Evolutionary conservation across 2,329 filamentous ascomycete genomes (phyloP), one percentile per base, ranked within the genome.

Genomic region (Zalaria sp.): DNA sequence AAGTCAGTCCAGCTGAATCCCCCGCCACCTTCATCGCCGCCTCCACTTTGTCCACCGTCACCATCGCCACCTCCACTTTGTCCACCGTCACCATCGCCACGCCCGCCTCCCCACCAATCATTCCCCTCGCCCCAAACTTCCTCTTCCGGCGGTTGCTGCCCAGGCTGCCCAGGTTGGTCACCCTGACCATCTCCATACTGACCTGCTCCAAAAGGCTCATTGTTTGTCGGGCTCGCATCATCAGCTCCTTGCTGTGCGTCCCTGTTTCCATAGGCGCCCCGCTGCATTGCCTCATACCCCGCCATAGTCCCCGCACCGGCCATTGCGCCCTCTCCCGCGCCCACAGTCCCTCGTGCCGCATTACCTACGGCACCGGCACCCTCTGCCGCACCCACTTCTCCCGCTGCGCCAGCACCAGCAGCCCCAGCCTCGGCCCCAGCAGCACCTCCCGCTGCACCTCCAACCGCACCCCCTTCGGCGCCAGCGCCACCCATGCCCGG

Each of bases 211-310:
- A 51, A 53, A 26, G 57, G 55, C 29, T 58, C 54, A 38, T 51
- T 51, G 42, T 47, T 47, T 2, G 38, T 48, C 10, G 61, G 55
- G 39, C 57, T 57, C 5, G 53, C 55, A 44, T 60, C 53, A 38
- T 59, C 55, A 27, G 50, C 34, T 10, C 52, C 44, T 10, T 47
- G 46, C 29, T 44, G 40, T 5, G 45, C 42, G 11, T 47, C 40
- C 26, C 46, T 46, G 26, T 55, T 49, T 11, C 59, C 59, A 27
- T 59, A 60, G 48, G 63, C 57, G 2, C 69, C 68, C 46, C 72
- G 57, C 46, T 73, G 71, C 72, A 79, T 75, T 4, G 75, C 73
- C 54, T 79, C 77, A 49, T 77, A 77, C 3, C 74, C 76, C 29
- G 73, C 75, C 62, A 79, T 70, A 1, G 72, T 69, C 5, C 74